A percentile compares a stretch with the other conserved stretches of the same genome.
Evolutionary conservation across 2,329 filamentous ascomycete species (phyloP).

Genomic region (Neofusicoccum cordaticola): DNA sequence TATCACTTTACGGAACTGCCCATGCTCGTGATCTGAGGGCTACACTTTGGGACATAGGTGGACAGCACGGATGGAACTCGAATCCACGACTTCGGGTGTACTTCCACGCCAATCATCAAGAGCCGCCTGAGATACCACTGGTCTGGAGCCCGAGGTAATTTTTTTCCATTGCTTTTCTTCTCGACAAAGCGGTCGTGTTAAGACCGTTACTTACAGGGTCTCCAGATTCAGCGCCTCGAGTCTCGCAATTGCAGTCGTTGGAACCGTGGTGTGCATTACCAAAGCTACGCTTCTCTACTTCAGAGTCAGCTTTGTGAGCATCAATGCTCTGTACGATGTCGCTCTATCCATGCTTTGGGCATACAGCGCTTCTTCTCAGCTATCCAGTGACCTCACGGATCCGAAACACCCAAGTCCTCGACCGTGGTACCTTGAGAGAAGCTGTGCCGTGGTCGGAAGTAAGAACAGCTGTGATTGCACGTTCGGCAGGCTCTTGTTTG

Average conservation of each 20-base stretch:
- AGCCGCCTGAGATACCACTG: conserved; percentile 20
- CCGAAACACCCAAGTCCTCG: conserved; percentile 19
- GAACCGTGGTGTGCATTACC: neutral
- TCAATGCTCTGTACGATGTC: conserved; percentile 23
- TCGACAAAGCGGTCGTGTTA: no score
- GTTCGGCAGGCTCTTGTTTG: neutral
- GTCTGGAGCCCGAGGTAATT: conserved; percentile 24
- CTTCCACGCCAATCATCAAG: conserved; percentile 23
- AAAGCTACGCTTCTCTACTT: neutral
- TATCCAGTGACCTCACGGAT: conserved; percentile 21
- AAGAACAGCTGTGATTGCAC: neutral
- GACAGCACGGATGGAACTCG: conserved; percentile 21
- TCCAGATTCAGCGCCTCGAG: neutral
- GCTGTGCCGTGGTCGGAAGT: conserved; percentile 16
- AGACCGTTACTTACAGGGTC: no score
- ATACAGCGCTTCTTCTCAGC: conserved; percentile 20
- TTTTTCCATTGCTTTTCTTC: neutral
- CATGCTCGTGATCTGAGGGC: neutral
- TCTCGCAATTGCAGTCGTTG: neutral
- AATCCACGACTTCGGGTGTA: conserved; percentile 23
- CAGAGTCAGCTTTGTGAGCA: neutral
- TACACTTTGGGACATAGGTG: neutral
- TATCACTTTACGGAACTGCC: neutral
- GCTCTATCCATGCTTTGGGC: conserved; percentile 22
- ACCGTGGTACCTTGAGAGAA: conserved; percentile 25